Base-by-base conservation (phyloP, 148 eudicot genomes). In the Oxyria digyna region DNA sequence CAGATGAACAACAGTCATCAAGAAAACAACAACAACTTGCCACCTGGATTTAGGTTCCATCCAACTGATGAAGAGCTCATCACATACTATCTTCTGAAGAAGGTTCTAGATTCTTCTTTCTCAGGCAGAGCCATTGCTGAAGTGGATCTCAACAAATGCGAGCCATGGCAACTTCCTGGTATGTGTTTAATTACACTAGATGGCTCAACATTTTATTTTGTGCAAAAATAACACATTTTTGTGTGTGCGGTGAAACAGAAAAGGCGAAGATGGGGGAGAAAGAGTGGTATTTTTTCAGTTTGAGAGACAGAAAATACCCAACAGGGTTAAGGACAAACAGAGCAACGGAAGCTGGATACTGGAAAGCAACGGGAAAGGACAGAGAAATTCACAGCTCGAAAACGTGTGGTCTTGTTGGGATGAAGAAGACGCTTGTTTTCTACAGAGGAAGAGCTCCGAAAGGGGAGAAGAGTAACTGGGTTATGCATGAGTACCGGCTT, bases 281-380 rank as follows among this genome's bases (percentile, higher is more conserved):
- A 46, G 97, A 93, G 73, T 93, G 98, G 98, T 93, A 93, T 81
- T 93, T 93, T 57, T 93, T 70, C 79, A 93, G 98, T 79, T 75
- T 90, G 0, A 70, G 98, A 1, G 98, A 93, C 77, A 74, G 98
- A 46, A 93, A 93, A 73, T 93, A 93, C 74, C 98, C 98, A 23
- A 93, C 98, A 1, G 98, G 98, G 38, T 49, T 93, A 1, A 69
- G 98, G 14, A 93, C 98, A 0, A 93, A 93, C 81, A 69, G 98
- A 32, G 98, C 98, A 0, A 93, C 98, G 0, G 96, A 86, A 27
- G 89, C 98, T 9, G 98, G 98, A 0, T 92, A 92, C 65, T 92
- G 98, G 98, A 92, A 92, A 71, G 98, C 98, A 4, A 89, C 98
- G n/a, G 98, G 98, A 0, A 93, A 93, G 75, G 98, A 93, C 71